Evolutionary conservation across 768 basidiomycete genomes (phyloP).

Genomic region (Russula sp.): DNA sequence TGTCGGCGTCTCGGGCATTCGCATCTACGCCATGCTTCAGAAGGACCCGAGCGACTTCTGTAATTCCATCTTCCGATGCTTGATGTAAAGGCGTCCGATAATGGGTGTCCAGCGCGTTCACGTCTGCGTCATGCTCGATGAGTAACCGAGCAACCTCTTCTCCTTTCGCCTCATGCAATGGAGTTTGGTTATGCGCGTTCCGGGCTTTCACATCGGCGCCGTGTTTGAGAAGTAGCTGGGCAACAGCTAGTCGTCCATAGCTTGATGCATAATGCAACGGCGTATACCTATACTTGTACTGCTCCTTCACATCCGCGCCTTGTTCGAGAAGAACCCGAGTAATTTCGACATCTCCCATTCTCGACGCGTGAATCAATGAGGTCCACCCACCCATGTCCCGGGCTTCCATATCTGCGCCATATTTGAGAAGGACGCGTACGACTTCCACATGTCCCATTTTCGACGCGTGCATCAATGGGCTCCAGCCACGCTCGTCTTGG

Average conservation of each 20-base stretch:
- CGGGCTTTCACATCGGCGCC: neutral
- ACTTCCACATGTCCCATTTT: no score
- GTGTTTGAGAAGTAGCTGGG: neutral
- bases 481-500: no score
- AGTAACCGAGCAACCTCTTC: neutral
- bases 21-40: neutral
- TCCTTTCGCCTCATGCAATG: neutral
- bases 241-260: neutral
- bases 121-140: neutral
- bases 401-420: no score
- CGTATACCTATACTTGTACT: rapidly evolving
- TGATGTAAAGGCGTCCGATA: neutral
- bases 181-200: neutral
- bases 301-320: neutral
- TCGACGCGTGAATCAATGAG: no score
- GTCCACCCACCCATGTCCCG: no score
- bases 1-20: no score
- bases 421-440: no score
- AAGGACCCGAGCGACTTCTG: neutral
- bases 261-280: neutral
- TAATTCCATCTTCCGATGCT: neutral
- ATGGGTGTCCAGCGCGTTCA: neutral
- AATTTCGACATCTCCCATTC: no score
- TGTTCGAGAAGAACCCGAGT: neutral
- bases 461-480: no score